Evolutionary conservation across 2,329 filamentous ascomycete species (phyloP).

Genomic region (Rhinocladiella mackenziei): DNA sequence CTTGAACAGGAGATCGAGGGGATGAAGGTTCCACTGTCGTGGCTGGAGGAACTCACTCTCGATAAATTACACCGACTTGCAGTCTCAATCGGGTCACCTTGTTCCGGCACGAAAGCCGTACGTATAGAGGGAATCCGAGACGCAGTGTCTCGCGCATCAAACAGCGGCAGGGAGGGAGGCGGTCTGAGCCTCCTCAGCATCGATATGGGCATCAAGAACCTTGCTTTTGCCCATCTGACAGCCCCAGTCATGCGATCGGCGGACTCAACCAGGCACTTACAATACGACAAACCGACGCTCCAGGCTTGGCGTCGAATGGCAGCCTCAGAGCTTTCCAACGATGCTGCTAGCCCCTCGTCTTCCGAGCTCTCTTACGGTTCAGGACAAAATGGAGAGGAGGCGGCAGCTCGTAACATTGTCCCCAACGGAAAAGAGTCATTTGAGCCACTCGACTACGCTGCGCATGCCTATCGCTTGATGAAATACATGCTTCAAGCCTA

Average conservation of each 20-base stretch:
- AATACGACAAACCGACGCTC: slow-evolving; percentile 30
- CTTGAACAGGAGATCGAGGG: neutral
- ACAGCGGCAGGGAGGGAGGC: slow-evolving; percentile 21
- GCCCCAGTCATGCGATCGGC: too few relatives aligned
- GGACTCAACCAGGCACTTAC: too few relatives aligned
- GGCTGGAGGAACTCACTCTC: slow-evolving; percentile 46
- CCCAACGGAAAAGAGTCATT: slow-evolving; percentile 44
- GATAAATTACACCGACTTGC: slow-evolving; percentile 57
- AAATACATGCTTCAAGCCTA: slow-evolving; percentile 47
- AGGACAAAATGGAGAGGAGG: slow-evolving; percentile 1
- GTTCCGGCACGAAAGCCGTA: slow-evolving; percentile 56
- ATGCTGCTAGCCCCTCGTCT: neutral
- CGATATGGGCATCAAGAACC: slow-evolving; percentile 78
- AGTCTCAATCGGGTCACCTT: slow-evolving; percentile 56
- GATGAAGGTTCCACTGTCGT: slow-evolving; percentile 12
- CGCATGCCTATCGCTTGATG: slow-evolving; percentile 54
- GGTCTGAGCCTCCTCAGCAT: slow-evolving; percentile 68
- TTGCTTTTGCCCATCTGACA: slow-evolving; percentile 65
- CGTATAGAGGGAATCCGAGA: slow-evolving; percentile 51
- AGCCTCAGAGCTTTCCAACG: slow-evolving; percentile 29
- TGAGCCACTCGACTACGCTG: slow-evolving; percentile 52
- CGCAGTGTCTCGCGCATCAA: slow-evolving; percentile 32
- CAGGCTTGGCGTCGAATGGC: slow-evolving; percentile 42
- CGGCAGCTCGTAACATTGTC: slow-evolving; percentile 31
- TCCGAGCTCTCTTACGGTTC: neutral